Evolutionary conservation across 2,329 filamentous ascomycete species (phyloP).

Genomic region (Calonectria pseudoreteaudii): DNA sequence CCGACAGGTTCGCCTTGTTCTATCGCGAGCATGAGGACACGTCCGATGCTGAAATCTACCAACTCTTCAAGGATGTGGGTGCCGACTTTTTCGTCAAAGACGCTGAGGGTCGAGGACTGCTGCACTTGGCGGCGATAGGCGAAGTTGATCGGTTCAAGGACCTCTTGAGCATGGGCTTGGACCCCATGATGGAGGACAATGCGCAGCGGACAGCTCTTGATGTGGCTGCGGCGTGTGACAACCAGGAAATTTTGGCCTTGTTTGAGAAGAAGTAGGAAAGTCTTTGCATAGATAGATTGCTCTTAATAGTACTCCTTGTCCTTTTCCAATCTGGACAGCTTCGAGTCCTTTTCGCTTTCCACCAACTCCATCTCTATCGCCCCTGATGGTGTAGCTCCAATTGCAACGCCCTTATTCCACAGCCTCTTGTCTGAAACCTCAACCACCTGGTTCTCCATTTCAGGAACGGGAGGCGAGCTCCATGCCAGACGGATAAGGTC

Average conservation of each 20-base stretch:
- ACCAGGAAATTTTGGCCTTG: slow-evolving; percentile 41
- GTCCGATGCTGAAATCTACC: background rate
- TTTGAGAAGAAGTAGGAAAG: slow-evolving; percentile 39
- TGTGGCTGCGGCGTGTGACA: slow-evolving; percentile 47
- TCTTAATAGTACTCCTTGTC: background rate
- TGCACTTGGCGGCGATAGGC: slow-evolving; percentile 42
- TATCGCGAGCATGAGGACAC: background rate
- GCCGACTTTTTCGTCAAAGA: slow-evolving; percentile 45
- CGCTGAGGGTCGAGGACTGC: slow-evolving; percentile 38
- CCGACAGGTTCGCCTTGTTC: background rate
- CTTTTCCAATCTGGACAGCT: background rate
- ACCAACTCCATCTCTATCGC: background rate
- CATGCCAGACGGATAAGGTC: background rate
- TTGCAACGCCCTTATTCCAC: background rate
- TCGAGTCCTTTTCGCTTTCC: background rate
- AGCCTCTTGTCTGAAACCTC: background rate
- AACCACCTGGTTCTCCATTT: background rate
- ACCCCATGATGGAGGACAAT: slow-evolving; percentile 45
- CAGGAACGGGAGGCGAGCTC: background rate
- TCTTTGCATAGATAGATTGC: background rate
- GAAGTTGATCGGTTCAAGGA: slow-evolving; percentile 35
- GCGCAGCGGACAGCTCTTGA: slow-evolving; percentile 47
- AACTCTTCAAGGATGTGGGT: slow-evolving; percentile 32
- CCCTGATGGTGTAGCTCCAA: background rate
- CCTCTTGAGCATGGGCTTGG: slow-evolving; percentile 43